These are phyloP conservation scores for Tetrapisispora fleetii DNA, from an alignment of 805 yeast genomes.

Conservation along the genomic window DNA sequence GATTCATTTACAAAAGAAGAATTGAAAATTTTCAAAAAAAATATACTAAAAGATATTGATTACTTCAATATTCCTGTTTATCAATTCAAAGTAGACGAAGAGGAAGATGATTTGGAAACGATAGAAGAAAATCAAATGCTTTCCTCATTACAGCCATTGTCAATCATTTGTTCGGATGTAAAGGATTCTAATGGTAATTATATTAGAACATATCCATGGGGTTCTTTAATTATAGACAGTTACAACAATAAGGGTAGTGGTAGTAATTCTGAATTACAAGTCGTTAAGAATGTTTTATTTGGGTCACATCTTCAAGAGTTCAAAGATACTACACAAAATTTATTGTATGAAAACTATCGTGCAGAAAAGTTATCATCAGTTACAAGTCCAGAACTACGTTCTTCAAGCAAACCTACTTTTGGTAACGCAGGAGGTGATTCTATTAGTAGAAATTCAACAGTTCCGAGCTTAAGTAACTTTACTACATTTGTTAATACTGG, in stretches of 20 bases:
- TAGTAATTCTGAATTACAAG: slow-evolving; percentile 40
- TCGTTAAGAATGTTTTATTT: slow-evolving; percentile 58
- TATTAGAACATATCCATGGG: slow-evolving; percentile 73
- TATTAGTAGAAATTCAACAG: slow-evolving; percentile 22
- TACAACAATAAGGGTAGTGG: slow-evolving; percentile 32
- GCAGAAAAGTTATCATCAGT: slow-evolving; percentile 63
- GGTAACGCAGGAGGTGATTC: neutral
- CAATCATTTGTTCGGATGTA: slow-evolving; percentile 57
- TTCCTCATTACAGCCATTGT: slow-evolving; percentile 63
- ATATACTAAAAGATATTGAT: slow-evolving; percentile 52
- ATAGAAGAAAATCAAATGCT: slow-evolving; percentile 58
- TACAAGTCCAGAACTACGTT: slow-evolving; percentile 25
- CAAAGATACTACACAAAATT: slow-evolving; percentile 70
- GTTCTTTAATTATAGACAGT: slow-evolving; percentile 36
- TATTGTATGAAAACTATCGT: slow-evolving; percentile 69
- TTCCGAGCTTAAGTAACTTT: slow-evolving; percentile 30
- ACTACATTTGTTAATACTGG: slow-evolving; percentile 29
- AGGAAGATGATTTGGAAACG: slow-evolving; percentile 61
- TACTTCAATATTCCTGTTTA: slow-evolving; percentile 62
- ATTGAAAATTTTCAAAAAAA: slow-evolving; percentile 47
- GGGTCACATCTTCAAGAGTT: slow-evolving; percentile 79
- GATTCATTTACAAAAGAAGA: slow-evolving; percentile 61
- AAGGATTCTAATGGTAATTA: slow-evolving; percentile 47
- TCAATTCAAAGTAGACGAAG: slow-evolving; percentile 62
- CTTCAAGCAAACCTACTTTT: slow-evolving; percentile 2